Conservation (phyloP, 2,329 filamentous ascomycete species). For the Rasamsonia emersonii region DNA sequence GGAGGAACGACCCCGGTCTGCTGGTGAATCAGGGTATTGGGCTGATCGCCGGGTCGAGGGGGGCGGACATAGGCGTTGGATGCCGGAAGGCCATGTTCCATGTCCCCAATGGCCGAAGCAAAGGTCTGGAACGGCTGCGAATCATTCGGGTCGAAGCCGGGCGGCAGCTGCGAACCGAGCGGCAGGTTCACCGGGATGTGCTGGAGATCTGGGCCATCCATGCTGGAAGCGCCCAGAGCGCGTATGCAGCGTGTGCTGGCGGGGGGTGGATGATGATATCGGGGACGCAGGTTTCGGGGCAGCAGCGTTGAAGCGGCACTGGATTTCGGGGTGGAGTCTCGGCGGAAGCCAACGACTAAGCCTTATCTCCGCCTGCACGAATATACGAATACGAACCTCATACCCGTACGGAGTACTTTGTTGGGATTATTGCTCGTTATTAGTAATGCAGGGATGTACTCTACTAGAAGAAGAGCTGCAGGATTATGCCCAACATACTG, state of each 20-base stretch:
- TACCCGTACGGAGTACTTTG: too few relatives aligned
- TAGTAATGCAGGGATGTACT: too few relatives aligned
- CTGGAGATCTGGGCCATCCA: constrained; percentile 19
- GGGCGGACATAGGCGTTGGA: constrained; percentile 9
- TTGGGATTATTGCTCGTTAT: too few relatives aligned
- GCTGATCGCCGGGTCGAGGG: constrained; percentile 12
- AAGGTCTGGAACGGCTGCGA: constrained; percentile 21
- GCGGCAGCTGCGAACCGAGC: constrained; percentile 15
- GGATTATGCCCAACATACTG: too few relatives aligned
- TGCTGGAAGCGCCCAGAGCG: constrained; percentile 10
- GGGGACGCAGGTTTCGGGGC: too few relatives aligned
- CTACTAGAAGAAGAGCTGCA: too few relatives aligned
- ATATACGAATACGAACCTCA: too few relatives aligned
- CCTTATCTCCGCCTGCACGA: too few relatives aligned
- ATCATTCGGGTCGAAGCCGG: constrained; percentile 15
- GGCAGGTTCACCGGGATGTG: constrained; percentile 12
- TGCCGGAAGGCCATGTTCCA: constrained; percentile 12
- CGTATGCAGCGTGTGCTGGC: too few relatives aligned
- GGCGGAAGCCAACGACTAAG: too few relatives aligned
- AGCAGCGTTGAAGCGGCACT: constrained; percentile 11
- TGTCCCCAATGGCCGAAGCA: constrained; percentile 15
- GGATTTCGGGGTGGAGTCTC: constrained; percentile 6
- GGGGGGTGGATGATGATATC: too few relatives aligned
- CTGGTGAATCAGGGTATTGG: constrained; percentile 7
- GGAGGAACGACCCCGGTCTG: constrained; percentile 2